Evolutionary conservation across 2,329 filamentous ascomycete species (phyloP), one percentile per base, ranked within the genome.

Genomic region (Clarireedia monteithiana): DNA sequence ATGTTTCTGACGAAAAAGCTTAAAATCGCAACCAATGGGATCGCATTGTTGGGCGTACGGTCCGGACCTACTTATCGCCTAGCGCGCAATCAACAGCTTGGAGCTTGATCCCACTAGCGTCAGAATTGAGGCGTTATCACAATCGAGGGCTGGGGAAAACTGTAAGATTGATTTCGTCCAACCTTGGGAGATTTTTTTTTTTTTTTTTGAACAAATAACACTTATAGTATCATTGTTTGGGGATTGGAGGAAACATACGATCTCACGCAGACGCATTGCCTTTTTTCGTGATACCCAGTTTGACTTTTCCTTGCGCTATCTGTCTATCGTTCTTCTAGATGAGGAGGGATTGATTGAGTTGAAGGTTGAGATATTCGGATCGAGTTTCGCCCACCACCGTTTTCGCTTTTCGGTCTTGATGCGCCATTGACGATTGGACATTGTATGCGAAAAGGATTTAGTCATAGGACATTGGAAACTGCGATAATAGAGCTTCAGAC

Each of bases 391-490:
- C 36, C 38, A 45, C 30, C 10, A 9, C 30, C 30, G 20, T 14
- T 49, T 36, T 49, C 50, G 42, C 30, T 20, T 53, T 53, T 54
- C 53, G 56, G 17, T 24, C 50, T 58, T 48, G 20, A 64, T 64
- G 62, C 63, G 62, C 61, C 61, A 12, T 52, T 56, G 38, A 60
- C 9, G 20, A 50, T 52, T 54, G 30, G 45, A 34, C 24, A 17
- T 42, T 42, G 20, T 23, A 24, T 3, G 17, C 12, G 5, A 36
- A 20, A 10, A 10, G 49, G 23, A n/a, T 17, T 9, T 5, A 50
- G 7, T 14, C 7, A 50, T 12, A n/a, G 30, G n/a, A 26, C 12
- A 36, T 55, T 36, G 38, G 17, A 15, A n/a, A 50, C 17, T 26
- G 17, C 36, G 27, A 42, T 47, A 39, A 23, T 20, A 38, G 38